A percentile compares a stretch with the other conserved stretches of the same genome.
Conservation (phyloP, 129 eudicot genomes). For the Calendula officinalis region DNA sequence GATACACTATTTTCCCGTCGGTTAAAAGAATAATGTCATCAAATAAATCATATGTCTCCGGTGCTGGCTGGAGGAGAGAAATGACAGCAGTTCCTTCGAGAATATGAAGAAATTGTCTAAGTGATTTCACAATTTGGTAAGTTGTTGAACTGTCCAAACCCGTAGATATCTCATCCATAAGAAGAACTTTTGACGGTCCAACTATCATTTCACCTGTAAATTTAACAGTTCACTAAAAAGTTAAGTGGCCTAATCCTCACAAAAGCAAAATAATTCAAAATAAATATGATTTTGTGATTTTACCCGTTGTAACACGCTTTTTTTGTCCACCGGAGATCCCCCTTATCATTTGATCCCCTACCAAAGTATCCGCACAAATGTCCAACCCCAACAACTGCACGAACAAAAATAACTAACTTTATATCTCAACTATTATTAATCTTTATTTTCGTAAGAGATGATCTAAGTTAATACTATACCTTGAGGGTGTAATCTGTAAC, state of each 20-base stretch:
- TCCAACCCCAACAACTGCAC: constrained; percentile 36
- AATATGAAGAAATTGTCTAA: constrained; percentile 56
- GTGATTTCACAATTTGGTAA: constrained; percentile 52
- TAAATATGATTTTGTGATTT: not conserved
- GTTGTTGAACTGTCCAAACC: constrained; percentile 77
- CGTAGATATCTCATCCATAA: constrained; percentile 74
- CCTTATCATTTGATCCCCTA: constrained; percentile 37
- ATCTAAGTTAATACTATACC: constrained; percentile 27
- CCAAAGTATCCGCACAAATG: constrained; percentile 40
- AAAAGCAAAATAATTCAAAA: not conserved
- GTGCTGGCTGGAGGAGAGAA: constrained; percentile 77
- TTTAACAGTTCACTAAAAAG: not conserved
- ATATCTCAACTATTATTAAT: not conserved
- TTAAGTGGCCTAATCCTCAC: constrained; percentile 6
- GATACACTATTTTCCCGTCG: constrained; percentile 66
- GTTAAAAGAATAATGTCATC: constrained; percentile 71
- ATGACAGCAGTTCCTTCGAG: constrained; percentile 62
- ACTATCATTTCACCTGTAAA: constrained; percentile 62
- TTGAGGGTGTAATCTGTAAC: constrained; percentile 77
- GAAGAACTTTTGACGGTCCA: constrained; percentile 58
- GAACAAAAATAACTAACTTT: constrained; percentile 3
- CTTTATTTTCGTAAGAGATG: not conserved
- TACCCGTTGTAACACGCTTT: constrained; percentile 47
- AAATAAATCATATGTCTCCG: constrained; percentile 66
- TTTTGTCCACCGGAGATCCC: constrained; percentile 42